Evolutionary conservation across 305 asterid species (phyloP).

Genomic region (Fraxinus sp.): DNA sequence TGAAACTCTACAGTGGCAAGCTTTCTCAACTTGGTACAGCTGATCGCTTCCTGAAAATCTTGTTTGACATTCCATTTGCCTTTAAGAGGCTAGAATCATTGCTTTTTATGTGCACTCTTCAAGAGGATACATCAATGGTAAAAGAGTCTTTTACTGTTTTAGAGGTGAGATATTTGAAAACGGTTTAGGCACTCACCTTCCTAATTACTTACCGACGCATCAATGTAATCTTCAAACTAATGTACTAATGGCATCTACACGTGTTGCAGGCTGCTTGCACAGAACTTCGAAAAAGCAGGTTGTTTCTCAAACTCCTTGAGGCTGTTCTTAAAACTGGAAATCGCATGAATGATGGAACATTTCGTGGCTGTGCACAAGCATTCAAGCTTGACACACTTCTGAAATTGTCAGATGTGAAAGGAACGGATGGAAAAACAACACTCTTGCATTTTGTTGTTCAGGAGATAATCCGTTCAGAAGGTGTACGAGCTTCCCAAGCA

Average conservation of each 20-base stretch:
- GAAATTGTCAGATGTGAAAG: conserved; percentile 81
- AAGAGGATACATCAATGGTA: conserved; percentile 53
- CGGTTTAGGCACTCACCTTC: neutral
- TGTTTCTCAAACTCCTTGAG: conserved; percentile 87
- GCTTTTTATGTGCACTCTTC: conserved; percentile 71
- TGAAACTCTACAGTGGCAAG: conserved; percentile 71
- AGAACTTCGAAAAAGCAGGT: conserved; percentile 66
- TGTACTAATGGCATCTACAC: conserved; percentile 9
- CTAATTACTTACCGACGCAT: neutral
- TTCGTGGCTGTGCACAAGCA: conserved; percentile 90
- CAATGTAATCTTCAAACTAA: neutral
- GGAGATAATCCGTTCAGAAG: conserved; percentile 90
- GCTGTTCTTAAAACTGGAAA: conserved; percentile 95
- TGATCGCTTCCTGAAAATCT: conserved; percentile 76
- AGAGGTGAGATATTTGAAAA: conserved; percentile 55
- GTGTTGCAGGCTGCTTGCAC: conserved; percentile 74
- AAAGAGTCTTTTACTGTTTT: conserved; percentile 65
- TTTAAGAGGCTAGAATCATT: conserved; percentile 71
- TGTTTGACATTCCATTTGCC: conserved; percentile 81
- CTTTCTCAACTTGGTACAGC: conserved; percentile 71
- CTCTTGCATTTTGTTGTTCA: conserved; percentile 81
- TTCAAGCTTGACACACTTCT: conserved; percentile 89
- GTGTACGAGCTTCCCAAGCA: conserved; percentile 68
- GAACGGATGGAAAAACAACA: conserved; percentile 84
- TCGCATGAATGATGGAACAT: conserved; percentile 91